Base-by-base conservation (phyloP, 2,329 filamentous ascomycete genomes). In the Colletotrichum destructivum region DNA sequence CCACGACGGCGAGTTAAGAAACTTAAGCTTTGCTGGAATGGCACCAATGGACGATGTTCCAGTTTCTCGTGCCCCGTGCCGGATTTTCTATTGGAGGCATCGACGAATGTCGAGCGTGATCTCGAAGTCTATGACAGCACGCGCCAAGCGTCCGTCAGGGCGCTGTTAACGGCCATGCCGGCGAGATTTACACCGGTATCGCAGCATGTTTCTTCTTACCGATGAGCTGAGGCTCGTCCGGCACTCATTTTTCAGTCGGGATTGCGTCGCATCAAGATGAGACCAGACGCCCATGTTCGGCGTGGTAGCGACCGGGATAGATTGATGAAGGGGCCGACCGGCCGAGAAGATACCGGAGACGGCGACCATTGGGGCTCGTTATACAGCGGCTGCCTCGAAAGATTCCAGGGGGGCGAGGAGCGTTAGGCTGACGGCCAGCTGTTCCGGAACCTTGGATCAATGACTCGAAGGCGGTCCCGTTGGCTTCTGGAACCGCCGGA, bases 121-220 rank as follows among this genome's bases (percentile, higher is more conserved):
- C 6, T 16, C n/a, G 42, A n/a, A 62, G 11, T 49, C 55, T 12
- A 23, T 51, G 40, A 26, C 54, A 62, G 59, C 42, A 63, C 59
- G 56, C 49, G 59, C 65, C 51, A 44, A 66, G 54, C 51, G 31
- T 57, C 54, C 11, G 21, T 40, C 9, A 1, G 8, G 26, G 9
- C 40, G 51, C 40, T 2, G 21, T 42, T 21, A 16, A n/a, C 59
- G 42, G 66, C 26, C 59, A 31, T 47, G 31, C 47, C 64, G 47
- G 62, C n/a, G 49, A 23, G 56, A 60, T 42, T 57, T 64, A 57
- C 60, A 64, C 42, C 64, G 60, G 26, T 26, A 26, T 26, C 26
- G 26, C 26, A 4, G 26, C 26, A 26, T 26, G 4, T 26, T 26
- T 26, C 26, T 26, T 26, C 26, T 26, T 26, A 26, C 26, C 3